Base-by-base conservation (phyloP, 1,139 yeast species). In the Magnusiomyces clavatus region DNA sequence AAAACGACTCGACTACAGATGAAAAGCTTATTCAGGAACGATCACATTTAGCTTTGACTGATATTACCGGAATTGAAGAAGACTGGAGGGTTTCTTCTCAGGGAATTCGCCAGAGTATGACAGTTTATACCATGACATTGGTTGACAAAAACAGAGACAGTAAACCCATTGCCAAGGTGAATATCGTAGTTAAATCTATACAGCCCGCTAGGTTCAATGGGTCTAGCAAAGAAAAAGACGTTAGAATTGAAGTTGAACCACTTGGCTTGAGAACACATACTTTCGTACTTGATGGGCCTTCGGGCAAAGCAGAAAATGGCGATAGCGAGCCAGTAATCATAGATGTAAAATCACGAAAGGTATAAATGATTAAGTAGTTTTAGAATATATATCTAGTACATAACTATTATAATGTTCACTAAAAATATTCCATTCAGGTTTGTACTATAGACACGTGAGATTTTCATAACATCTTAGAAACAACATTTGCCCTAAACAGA, bases 71-170 rank as follows among this genome's bases (percentile, higher is more conserved):
- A 11, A 54, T 54, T 39, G 56, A 54, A 41, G 56, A 54, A 39
- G 57, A 54, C 41, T 54, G 57, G 57, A 39, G 56, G 12, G 54
- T 51, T 10, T 51, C 56, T 6, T 36, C 56, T 2, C 54, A 51
- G 37, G 57, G 57, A 8, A 48, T 54, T n/a, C 48, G 51, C 11
- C 57, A 54, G 43, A 48, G 38, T 17, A 51, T 54, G 54, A 52
- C 55, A 3, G 55, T 54, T n/a, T 53, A 53, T 45, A 40, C 56
- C 3, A 11, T 51, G 46, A 38, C 51, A 6, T 43, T 54, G 41
- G 46, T 47, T 13, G 55, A 52, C 41, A 51, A 53, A 34, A 52
- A 51, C 43, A 29, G 53, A 13, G 43, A 52, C 11, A 36, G 35
- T 11, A 17, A 38, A 14, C 38, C 39, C n/a, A 53, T 53, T 10